phyloP scores from a whole-genome alignment of 1,139 yeast species.

The Scheffersomyces stambukii region DNA sequence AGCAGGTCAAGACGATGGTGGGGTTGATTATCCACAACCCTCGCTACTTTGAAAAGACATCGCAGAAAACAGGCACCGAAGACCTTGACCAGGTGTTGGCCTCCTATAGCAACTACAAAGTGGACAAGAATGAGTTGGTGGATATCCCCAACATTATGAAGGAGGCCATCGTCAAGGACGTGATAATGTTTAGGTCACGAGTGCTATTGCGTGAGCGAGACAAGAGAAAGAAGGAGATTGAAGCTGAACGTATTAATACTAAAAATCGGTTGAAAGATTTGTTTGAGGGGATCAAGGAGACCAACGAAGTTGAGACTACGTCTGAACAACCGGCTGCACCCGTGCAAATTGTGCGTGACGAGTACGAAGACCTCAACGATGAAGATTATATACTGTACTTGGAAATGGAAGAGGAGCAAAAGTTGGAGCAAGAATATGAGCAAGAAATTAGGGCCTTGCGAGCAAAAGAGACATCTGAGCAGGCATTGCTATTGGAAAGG shows the following conservation, averaged over 20 bases:
- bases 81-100: constrained; percentile 34
- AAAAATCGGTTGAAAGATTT: constrained; percentile 47
- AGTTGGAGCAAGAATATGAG: constrained; percentile 18
- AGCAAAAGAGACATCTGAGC: constrained; percentile 17
- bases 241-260: constrained; percentile 50
- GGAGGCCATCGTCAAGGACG: constrained; percentile 55
- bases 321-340: constrained; percentile 8
- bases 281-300: constrained; percentile 43
- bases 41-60: constrained; percentile 16
- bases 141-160: constrained; percentile 61
- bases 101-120: constrained; percentile 43
- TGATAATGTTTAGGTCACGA: constrained; percentile 58
- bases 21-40: constrained; percentile 16
- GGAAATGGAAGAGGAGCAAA: constrained; percentile 13
- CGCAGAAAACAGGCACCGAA: constrained; percentile 25
- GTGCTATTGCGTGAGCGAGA: constrained; percentile 57
- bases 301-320: constrained; percentile 13
- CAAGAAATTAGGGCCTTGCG: constrained; percentile 13
- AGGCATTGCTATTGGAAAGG: constrained; percentile 12
- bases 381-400: constrained; percentile 27
- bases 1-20: constrained; percentile 9
- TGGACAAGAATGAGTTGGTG: constrained; percentile 56
- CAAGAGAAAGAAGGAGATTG: constrained; percentile 48
- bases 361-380: constrained; percentile 28
- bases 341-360: constrained; percentile 12